phyloP scores from a whole-genome alignment of 306 rosid species.

The Casuarina equisetifolia region DNA sequence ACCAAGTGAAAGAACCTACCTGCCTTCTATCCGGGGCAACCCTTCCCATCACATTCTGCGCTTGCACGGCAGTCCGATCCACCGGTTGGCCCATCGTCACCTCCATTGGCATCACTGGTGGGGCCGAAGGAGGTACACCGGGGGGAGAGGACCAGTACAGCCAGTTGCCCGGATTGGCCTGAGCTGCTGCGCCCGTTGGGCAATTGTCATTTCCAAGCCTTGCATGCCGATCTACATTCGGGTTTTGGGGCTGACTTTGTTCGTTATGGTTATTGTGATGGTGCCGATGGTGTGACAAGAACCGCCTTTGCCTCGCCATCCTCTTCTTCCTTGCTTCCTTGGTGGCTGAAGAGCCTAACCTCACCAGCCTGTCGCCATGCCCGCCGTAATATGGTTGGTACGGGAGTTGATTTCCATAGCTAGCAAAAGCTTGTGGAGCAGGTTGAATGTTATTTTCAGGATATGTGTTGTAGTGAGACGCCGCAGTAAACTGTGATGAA shows the following conservation, averaged over 20 bases:
- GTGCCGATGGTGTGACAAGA: slow-evolving; percentile 46
- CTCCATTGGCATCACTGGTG: slow-evolving; percentile 30
- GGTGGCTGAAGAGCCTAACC: slow-evolving; percentile 75
- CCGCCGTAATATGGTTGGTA: slow-evolving; percentile 50
- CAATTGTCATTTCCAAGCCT: slow-evolving; percentile 46
- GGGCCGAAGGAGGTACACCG: slow-evolving; percentile 21
- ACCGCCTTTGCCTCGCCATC: slow-evolving; percentile 84
- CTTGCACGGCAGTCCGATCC: slow-evolving; percentile 45
- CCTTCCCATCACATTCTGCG: slow-evolving; percentile 43
- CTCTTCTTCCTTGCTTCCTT: slow-evolving; percentile 96
- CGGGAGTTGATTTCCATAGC: slow-evolving; percentile 50
- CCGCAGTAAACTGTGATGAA: slow-evolving; percentile 46
- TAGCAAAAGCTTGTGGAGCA: slow-evolving; percentile 25
- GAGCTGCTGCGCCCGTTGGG: slow-evolving; percentile 35
- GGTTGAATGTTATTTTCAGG: slow-evolving; percentile 38
- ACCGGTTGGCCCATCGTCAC: background rate
- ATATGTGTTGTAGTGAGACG: slow-evolving; percentile 49
- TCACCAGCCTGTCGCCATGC: slow-evolving; percentile 49
- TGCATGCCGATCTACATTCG: slow-evolving; percentile 39
- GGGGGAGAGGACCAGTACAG: slow-evolving; percentile 67
- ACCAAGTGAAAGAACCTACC: slow-evolving; percentile 37
- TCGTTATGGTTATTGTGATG: slow-evolving; percentile 28
- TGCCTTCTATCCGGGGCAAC: slow-evolving; percentile 46
- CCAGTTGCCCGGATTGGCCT: slow-evolving; percentile 54
- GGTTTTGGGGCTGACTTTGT: slow-evolving; percentile 41